Conservation (phyloP, 2,329 filamentous ascomycete genomes). For the Cryphonectria nitschkei region DNA sequence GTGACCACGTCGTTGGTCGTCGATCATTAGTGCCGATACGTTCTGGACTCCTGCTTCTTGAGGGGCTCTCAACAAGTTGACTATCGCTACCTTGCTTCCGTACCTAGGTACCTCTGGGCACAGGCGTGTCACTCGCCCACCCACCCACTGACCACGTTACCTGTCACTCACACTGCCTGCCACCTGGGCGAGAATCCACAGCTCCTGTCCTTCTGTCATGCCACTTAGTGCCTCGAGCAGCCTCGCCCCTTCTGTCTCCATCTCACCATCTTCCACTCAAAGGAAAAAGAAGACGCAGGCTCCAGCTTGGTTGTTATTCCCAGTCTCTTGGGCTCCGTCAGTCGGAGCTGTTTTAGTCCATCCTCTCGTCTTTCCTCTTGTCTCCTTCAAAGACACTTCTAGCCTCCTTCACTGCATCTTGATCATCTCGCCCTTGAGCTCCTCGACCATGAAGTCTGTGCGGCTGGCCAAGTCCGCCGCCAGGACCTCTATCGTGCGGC, state of each 20-base stretch:
- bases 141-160: not conserved
- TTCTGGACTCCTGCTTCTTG: not conserved
- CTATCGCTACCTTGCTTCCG: not conserved
- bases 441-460: slow-evolving; percentile 24
- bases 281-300: slow-evolving; percentile 1
- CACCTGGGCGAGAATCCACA: not conserved
- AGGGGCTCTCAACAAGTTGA: not conserved
- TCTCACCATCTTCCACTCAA: slow-evolving; percentile 8
- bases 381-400: slow-evolving; percentile 18
- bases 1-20: slow-evolving; percentile 2
- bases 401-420: slow-evolving; percentile 17
- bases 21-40: slow-evolving; percentile 1
- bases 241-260: slow-evolving; percentile 2
- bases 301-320: slow-evolving; percentile 7
- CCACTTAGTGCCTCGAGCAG: slow-evolving; percentile 18
- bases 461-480: slow-evolving; percentile 24
- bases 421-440: not conserved
- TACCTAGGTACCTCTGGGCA: slow-evolving; percentile 1
- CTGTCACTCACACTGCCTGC: slow-evolving; percentile 7
- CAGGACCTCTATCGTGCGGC: slow-evolving; percentile 27
- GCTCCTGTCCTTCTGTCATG: slow-evolving; percentile 9
- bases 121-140: not conserved
- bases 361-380: slow-evolving; percentile 21
- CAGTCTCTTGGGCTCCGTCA: slow-evolving; percentile 7
- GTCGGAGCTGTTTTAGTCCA: slow-evolving; percentile 22